Evolutionary conservation across 139 green algal genomes (phyloP), one percentile per base, ranked within the genome.

Genomic region (Spirogloea muscicola): DNA sequence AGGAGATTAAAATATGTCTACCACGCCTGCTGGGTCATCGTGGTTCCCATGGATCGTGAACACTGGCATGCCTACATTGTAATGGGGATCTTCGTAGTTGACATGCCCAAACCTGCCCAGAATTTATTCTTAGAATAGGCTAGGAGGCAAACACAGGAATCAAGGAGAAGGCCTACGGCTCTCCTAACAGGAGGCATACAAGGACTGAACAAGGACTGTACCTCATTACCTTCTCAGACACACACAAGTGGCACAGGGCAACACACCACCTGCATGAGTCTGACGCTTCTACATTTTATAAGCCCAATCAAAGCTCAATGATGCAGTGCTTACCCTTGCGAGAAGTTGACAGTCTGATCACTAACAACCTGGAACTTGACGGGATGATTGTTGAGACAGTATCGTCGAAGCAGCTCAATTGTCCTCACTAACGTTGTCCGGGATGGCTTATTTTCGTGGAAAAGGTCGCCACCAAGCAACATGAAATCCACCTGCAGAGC

Each of bases 1-100:
- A n/a, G n/a, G n/a, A n/a, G n/a, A n/a, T n/a, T n/a, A n/a, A n/a
- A 16, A 16, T 49, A 31, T 52, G n/a, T n/a, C n/a, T 34, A 81
- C 73, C 0, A 84, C 76, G 21, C 92, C 91, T 1, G 85, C 78
- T 21, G 94, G 93, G 71, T 98, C 93, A 81, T 99, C 94, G 85
- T 99, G 94, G 82, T 99, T 99, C 71, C 94, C 94, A 71, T 99
- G 94, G 74, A 99, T 97, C 39, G 88, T 96, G 83, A 99, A 96
- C 29, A 98, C 88, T 3, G 94, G 94, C 63, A 98, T 84, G 3
- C 88, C 90, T 6, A 98, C 83, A 70, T 96, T 96, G 44, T 92
- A 84, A 84, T 97, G 89, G 21, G 90, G 86, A 73, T 96, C 87
- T 68, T 94, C 76, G 65, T 89, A 97, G 83, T 99, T 98, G 52